Base-by-base conservation (phyloP, 1,284 basidiomycete genomes). In the Coniferiporia sulphurascens region DNA sequence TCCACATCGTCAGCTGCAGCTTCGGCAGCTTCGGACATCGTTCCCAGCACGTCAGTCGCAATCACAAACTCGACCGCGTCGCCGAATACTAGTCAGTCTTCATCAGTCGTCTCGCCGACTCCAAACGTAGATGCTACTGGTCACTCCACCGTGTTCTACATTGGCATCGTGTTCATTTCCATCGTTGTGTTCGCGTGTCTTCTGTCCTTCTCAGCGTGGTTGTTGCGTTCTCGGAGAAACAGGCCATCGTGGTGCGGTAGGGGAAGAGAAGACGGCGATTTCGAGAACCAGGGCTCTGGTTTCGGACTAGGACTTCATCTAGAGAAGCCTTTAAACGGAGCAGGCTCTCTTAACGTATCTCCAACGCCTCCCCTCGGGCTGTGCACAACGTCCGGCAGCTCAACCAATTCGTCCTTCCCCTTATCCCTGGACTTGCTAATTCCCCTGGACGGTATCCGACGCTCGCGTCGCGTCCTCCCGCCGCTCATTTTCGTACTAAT, bases 221-320 rank as follows among this genome's bases (percentile, higher is more conserved):
- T 62, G 13, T 9, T 62, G 12, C 52, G 58, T 19, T 59, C 61
- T 9, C 57, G 45, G 17, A 55, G 52, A 32, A 55, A 58, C 9
- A 34, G 44, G 41, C 44, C 48, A 10, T 17, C 34, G 36, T 62
- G 61, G 36, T 58, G 60, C 27, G 32, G 55, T 22, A 50, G 55
- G 19, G 15, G 34, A 22, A 35, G 19, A 17, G 27, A 48, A 22
- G 61, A 62, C 38, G 57, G 59, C n/a, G 61, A 62, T 22, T 43
- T 59, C 15, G 61, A 59, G 34, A 56, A 48, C 27, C 61, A 59
- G 32, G 61, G 52, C 19, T 41, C 50, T 13, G 58, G 54, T 22
- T 51, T 56, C 21, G 61, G 61, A 2, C 54, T 62, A 17, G 61
- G 61, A 4, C 17, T 59, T 13, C 59, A 56, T 51, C 38, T 62